These are phyloP conservation scores for Ensete ventricosum DNA, from an alignment of 176 grass and related monocot species.

Conservation along the genomic window DNA sequence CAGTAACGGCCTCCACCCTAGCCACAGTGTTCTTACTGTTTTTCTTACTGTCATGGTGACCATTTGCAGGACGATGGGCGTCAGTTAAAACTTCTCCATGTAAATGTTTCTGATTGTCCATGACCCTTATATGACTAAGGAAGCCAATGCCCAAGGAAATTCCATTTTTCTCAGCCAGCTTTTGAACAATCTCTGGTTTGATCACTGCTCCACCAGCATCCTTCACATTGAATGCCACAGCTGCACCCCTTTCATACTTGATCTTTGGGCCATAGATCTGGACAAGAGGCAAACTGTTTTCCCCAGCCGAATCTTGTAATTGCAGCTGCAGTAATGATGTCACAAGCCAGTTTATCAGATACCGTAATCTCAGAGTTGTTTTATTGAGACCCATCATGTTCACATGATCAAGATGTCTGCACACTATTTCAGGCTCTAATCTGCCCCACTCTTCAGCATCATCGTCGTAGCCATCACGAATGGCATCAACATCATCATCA, in stretches of 20 bases:
- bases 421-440: conserved; percentile 77
- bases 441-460: conserved; percentile 46
- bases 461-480: conserved; percentile 51
- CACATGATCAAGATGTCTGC: conserved; percentile 86
- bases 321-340: conserved; percentile 79
- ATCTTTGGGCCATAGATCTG: conserved; percentile 96
- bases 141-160: conserved; percentile 79
- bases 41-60: conserved; percentile 46
- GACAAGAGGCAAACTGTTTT: conserved; percentile 48
- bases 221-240: conserved; percentile 94
- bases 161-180: conserved; percentile 77
- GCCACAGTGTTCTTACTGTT: conserved; percentile 41
- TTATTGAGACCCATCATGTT: conserved; percentile 89
- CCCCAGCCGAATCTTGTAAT: conserved; percentile 57
- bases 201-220: conserved; percentile 49
- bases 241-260: conserved; percentile 93
- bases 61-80: conserved; percentile 36
- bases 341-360: conserved; percentile 96
- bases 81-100: conserved; percentile 47
- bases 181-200: conserved; percentile 71
- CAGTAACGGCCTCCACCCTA: conserved; percentile 72
- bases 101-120: conserved; percentile 47
- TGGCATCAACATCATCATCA: conserved; percentile 30
- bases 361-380: conserved; percentile 88
- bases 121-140: conserved; percentile 71